Conservation (phyloP, 192 early-diverging fungal species). For the Chytriomyces sp. region DNA sequence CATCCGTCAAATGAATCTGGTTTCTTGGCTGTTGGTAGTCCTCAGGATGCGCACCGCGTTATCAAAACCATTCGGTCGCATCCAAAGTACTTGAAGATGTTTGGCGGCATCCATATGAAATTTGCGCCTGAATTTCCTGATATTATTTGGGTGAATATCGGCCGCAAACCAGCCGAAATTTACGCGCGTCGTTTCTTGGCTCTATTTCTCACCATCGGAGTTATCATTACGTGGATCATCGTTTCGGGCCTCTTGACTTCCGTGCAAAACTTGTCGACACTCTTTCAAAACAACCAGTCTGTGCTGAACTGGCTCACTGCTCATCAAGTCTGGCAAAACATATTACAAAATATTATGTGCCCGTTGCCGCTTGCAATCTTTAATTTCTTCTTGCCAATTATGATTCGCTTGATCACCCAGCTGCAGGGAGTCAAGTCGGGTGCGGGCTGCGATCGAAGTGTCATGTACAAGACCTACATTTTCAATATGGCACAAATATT, state of each 20-base stretch:
- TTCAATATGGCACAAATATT: slow-evolving; percentile 16
- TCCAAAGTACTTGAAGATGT: background rate
- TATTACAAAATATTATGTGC: background rate
- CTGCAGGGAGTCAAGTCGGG: slow-evolving; percentile 24
- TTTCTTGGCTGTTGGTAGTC: slow-evolving; percentile 8
- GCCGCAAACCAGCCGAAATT: slow-evolving; percentile 6
- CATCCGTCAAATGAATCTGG: slow-evolving; percentile 16
- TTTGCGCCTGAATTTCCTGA: slow-evolving; percentile 18
- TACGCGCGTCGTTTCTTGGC: background rate
- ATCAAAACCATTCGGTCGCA: slow-evolving; percentile 11
- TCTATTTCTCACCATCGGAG: background rate
- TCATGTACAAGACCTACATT: slow-evolving; percentile 16
- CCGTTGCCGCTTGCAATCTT: slow-evolving; percentile 16
- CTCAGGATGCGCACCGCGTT: slow-evolving; percentile 10
- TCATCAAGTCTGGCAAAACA: background rate
- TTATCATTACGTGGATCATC: slow-evolving; percentile 3
- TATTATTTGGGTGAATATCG: slow-evolving; percentile 18
- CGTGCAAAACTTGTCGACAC: slow-evolving; percentile 4
- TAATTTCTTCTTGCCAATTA: background rate
- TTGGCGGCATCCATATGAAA: slow-evolving; percentile 23
- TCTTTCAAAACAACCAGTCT: slow-evolving; percentile 10
- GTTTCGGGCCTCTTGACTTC: background rate
- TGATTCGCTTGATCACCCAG: slow-evolving; percentile 4
- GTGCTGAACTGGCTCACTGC: background rate
- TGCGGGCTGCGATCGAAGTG: slow-evolving; percentile 1